Conservation (phyloP, 2,329 filamentous ascomycete genomes). For the Alternaria ventricosa region DNA sequence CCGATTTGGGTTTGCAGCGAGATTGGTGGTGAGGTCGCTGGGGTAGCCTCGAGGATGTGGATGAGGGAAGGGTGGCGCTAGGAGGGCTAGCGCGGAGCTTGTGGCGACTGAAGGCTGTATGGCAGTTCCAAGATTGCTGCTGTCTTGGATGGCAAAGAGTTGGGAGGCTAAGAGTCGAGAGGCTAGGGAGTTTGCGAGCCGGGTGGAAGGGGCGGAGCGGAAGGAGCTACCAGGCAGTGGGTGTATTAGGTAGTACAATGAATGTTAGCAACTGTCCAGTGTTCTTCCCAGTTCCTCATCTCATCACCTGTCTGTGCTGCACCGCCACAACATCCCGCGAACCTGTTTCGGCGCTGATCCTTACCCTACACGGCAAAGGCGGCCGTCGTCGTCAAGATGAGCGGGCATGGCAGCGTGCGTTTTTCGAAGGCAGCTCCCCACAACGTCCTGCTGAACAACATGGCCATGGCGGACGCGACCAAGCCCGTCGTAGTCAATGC, state of each 20-base stretch:
- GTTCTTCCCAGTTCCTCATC: too few relatives aligned
- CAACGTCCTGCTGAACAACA: conserved; percentile 21
- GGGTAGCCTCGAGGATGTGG: background rate
- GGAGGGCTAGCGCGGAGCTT: background rate
- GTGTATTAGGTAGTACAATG: background rate
- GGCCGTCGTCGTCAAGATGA: conserved; percentile 24
- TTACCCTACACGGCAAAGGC: conserved; percentile 10
- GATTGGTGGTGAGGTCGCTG: background rate
- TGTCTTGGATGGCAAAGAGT: background rate
- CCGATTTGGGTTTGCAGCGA: background rate
- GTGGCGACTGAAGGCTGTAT: background rate
- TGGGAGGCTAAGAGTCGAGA: background rate
- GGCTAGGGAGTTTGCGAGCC: background rate
- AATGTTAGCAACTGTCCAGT: too few relatives aligned
- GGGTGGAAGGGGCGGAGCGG: background rate
- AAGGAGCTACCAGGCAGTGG: background rate
- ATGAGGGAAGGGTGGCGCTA: background rate
- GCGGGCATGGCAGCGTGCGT: conserved; percentile 34
- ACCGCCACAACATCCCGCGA: conserved; percentile 19
- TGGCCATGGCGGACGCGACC: conserved; percentile 34
- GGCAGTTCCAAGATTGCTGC: background rate
- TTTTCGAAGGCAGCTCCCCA: conserved; percentile 29
- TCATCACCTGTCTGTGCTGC: background rate
- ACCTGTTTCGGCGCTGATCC: conserved; percentile 14
- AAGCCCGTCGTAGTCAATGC: conserved; percentile 42